These are phyloP conservation scores for Vaccinium darrowii DNA, from an alignment of 148 eudicot genomes.

Conservation along the genomic window DNA sequence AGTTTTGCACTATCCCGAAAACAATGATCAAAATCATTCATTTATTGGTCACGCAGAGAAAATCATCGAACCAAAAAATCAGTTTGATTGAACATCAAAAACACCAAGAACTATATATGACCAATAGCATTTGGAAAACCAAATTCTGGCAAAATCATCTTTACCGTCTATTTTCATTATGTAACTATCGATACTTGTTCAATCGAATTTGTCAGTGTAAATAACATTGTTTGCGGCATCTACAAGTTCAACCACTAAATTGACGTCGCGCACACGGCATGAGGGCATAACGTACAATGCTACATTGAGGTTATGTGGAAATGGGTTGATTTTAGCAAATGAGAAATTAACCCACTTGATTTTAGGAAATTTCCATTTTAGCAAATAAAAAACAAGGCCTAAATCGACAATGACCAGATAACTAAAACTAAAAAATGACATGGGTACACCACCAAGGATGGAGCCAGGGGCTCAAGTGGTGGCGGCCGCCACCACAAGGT, in stretches of 20 bases:
- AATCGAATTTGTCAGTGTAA: neutral
- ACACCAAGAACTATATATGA: neutral
- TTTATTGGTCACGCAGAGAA: neutral
- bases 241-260: neutral
- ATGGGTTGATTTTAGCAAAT: no score
- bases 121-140: neutral
- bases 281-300: no score
- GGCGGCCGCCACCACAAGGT: no score
- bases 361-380: no score
- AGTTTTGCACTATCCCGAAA: neutral
- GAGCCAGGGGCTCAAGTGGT: no score
- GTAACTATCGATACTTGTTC: neutral
- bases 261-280: neutral
- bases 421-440: no score
- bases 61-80: neutral
- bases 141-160: neutral
- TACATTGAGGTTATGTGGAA: no score
- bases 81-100: neutral
- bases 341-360: no score
- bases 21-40: neutral
- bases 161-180: neutral
- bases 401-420: no score
- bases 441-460: no score
- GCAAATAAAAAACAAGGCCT: no score
- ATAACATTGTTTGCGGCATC: neutral